Base-by-base conservation (phyloP, 2,329 filamentous ascomycete species). In the Phyllosticta citriasiana region DNA sequence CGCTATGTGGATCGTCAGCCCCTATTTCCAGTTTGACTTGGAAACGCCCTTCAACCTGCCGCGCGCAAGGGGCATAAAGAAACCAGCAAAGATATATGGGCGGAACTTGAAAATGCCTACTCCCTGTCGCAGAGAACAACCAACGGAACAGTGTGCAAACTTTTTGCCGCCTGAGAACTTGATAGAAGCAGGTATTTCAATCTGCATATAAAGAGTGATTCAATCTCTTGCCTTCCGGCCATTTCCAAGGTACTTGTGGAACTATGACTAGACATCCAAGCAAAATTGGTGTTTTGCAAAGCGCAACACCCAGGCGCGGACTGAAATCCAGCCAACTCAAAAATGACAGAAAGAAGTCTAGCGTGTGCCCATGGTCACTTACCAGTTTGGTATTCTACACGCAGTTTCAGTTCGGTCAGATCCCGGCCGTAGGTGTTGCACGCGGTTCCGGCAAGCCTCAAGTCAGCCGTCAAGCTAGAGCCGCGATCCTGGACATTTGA, bases 361-460 rank as follows among this genome's bases (percentile, higher is more conserved):
- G 19, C 24, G 25, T 24, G 19, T 22, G 25, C 25, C 12, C 4
- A 16, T 47, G 5, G 5, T 27, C 60, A 66, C 73, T 66, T 69
- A 85, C 84, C 77, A 47, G 79, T 82, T 67, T 88, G 80, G 67
- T 86, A 86, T 64, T 84, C 81, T 16, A 87, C 84, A 7, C 78
- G 72, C 60, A 88, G 74, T 62, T 78, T 83, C 65, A 87, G 71
- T 60, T 82, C 74, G 57, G 76, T 69, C 60, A 87, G 65, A 66
- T 87, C 85, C 2, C 75, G 75, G 55, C 84, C 83, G 66, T 84
- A 87, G 16, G 75, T 75, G 67, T 86, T 82, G 71, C 85, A 87
- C 5, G 86, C 79, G 9, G 78, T 68, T 0, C 89, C 89, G 7
- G 87, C 87, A 10, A 95, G 80, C 2, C 74, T 80, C 55, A 96